phyloP scores from a whole-genome alignment of 1,139 yeast genomes.

The Suhomyces panamericanus region DNA sequence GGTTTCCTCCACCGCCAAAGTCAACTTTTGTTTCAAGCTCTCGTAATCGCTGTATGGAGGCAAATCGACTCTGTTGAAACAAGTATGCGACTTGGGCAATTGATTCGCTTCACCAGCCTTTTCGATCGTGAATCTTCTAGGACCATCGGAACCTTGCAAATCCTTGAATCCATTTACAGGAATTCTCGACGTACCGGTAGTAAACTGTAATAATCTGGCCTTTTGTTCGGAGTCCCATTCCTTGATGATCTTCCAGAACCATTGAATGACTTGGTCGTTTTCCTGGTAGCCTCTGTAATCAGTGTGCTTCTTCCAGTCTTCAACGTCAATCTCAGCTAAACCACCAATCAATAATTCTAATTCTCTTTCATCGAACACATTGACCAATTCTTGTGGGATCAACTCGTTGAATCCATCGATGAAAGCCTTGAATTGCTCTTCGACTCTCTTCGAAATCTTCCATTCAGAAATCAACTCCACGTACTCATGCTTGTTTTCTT shows the following conservation, averaged over 20 bases:
- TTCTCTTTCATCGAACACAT: slow-evolving; percentile 97
- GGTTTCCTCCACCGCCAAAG: slow-evolving; percentile 89
- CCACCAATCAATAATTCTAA: slow-evolving; percentile 96
- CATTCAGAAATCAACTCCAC: slow-evolving; percentile 95
- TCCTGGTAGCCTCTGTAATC: slow-evolving; percentile 98
- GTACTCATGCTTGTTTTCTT: slow-evolving; percentile 92
- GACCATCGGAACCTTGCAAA: slow-evolving; percentile 97
- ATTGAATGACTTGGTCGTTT: slow-evolving; percentile 91
- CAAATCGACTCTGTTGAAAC: slow-evolving; percentile 90
- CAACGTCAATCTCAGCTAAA: slow-evolving; percentile 94
- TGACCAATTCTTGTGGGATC: slow-evolving; percentile 93
- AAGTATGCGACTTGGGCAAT: slow-evolving; percentile 94
- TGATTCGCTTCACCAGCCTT: slow-evolving; percentile 94
- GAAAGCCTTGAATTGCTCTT: slow-evolving; percentile 93
- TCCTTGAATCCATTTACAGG: slow-evolving; percentile 99
- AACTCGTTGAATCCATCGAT: slow-evolving; percentile 96
- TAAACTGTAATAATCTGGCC: slow-evolving; percentile 91
- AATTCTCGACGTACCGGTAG: slow-evolving; percentile 97
- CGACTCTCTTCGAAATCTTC: slow-evolving; percentile 91
- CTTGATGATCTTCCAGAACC: slow-evolving; percentile 96
- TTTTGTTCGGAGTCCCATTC: slow-evolving; percentile 97
- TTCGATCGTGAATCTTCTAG: slow-evolving; percentile 96
- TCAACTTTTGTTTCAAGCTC: slow-evolving; percentile 73
- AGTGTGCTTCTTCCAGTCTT: slow-evolving; percentile 98
- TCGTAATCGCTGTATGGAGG: slow-evolving; percentile 81